Base-by-base conservation (phyloP, 768 basidiomycete species). In the Daedalea quercina region DNA sequence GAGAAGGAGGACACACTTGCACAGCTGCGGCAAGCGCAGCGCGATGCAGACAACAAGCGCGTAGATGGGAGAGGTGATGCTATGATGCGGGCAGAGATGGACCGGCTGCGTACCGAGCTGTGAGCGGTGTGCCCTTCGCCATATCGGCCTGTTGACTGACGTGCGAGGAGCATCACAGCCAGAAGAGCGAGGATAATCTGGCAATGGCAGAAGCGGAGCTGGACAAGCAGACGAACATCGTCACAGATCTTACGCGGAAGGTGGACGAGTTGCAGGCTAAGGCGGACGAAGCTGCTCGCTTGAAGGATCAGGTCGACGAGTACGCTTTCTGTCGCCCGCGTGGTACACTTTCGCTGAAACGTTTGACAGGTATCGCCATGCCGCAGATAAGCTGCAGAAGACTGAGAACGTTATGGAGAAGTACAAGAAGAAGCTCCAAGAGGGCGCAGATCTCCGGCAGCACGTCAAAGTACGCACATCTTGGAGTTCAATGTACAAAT, bases 341-440 rank as follows among this genome's bases (percentile, higher is more conserved):
- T 17, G 19, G 13, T 25, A 33, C 13, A 8, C 19, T 34, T 7
- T 11, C 13, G 17, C 54, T 19, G 50, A 19, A 6, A 15, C 19
- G 35, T 42, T 31, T 34, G 40, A 24, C 54, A 95, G 93, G 64
- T 91, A 92, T 63, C 85, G 87, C 4, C 94, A 97, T 70, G 87
- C 92, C 4, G 88, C 90, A 3, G 96, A 97, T 62, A 90, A 84
- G 58, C 73, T 94, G 40, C 86, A 90, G 61, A 98, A 97, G 75
- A 88, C 85, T 1, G 96, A 98, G 70, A 94, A 94, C 63, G 94
- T 96, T 25, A 90, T 96, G 80, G 94, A 97, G 70, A 99, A 98
- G 68, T 94, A 97, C 70, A 95, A 94, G 73, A 94, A 91, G 78
- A 99, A 98, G 70, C 78, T 98, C 1, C 95, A 97, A 62, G 96